A percentile compares a stretch with the other conserved stretches of the same genome.
Conservation (phyloP, 352 stramenopile genomes). For the Pythium scleroteichum region DNA sequence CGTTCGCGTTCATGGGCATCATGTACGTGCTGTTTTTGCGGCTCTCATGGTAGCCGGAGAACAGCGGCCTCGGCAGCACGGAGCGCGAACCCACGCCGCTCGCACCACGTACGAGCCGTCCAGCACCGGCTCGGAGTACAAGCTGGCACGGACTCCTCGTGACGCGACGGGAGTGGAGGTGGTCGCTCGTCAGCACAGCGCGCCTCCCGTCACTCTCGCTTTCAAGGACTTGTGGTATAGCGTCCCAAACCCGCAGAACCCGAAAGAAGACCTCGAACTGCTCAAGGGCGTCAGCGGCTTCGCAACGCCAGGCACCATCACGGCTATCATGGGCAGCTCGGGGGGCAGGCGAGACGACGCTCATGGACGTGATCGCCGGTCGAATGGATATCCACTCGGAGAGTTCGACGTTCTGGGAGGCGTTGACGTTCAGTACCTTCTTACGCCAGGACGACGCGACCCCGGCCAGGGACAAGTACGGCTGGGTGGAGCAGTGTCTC, state of each 20-base stretch:
- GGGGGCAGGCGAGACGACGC: constrained; percentile 73
- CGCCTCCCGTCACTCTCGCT: constrained; percentile 25
- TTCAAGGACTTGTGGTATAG: constrained; percentile 37
- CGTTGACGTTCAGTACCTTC: too few species aligned
- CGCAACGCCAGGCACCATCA: constrained; percentile 35
- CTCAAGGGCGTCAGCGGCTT: constrained; percentile 40
- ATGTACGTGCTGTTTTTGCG: constrained; percentile 16
- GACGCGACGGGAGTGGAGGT: too few species aligned
- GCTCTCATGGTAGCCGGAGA: constrained; percentile 6
- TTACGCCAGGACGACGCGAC: too few species aligned
- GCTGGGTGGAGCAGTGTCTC: too few species aligned
- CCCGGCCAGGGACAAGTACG: too few species aligned
- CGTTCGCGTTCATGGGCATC: constrained; percentile 15
- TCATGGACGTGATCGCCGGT: constrained; percentile 89
- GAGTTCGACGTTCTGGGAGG: too few species aligned
- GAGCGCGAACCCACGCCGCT: not conserved
- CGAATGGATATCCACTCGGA: too few species aligned
- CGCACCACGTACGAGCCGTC: too few species aligned
- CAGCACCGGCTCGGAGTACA: constrained; percentile 4
- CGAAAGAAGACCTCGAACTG: constrained; percentile 52
- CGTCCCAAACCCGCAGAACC: constrained; percentile 28
- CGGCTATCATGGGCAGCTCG: constrained; percentile 43
- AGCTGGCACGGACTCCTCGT: constrained; percentile 3
- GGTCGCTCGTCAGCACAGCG: not conserved
- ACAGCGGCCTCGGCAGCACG: not conserved